Base-by-base conservation (phyloP, 306 rosid genomes). In the Morella rubra region DNA sequence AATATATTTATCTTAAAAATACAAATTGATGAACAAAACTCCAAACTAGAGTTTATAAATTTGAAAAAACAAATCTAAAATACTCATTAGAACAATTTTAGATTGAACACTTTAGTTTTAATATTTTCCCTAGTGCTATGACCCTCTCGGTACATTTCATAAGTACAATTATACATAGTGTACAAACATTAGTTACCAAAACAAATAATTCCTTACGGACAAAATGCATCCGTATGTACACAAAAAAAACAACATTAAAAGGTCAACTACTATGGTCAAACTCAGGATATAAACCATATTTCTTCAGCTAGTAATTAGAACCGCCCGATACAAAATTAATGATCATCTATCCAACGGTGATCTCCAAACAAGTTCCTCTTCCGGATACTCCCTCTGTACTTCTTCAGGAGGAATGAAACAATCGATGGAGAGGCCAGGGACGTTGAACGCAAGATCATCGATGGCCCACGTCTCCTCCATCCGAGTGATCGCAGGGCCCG, bases 371-470 rank as follows among this genome's bases (percentile, higher is more conserved):
- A 83, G 72, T 73, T 73, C 85, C 16, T 85, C 87, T 27, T 82
- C 77, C 0, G 89, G 84, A 44, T 20, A 75, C 72, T 76, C 86
- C 24, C 76, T 87, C 18, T 84, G 92, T 3, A 94, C 79, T 44
- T 90, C 97, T 44, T 82, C 83, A 8, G 98, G 98, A 18, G 97
- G 97, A 44, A 95, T 86, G 82, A 95, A 95, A 67, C 97, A 91
- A 59, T 95, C 98, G 84, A 88, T 55, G 19, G 97, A 95, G 73
- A 95, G 78, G 2, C 98, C 98, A 0, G 83, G 86, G 15, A 95
- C 98, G 56, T 95, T 90, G 74, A 92, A 92, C 14, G 98, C 96
- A 69, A 92, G 80, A 64, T 95, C 98, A 82, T 95, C 98, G 51
- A 95, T 95, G 76, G 69, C 77, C 97, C 97, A 95, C 0, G 85